These are phyloP conservation scores for Fusarium chlamydosporum DNA, from an alignment of 2,329 filamentous ascomycete species.

Conservation along the genomic window DNA sequence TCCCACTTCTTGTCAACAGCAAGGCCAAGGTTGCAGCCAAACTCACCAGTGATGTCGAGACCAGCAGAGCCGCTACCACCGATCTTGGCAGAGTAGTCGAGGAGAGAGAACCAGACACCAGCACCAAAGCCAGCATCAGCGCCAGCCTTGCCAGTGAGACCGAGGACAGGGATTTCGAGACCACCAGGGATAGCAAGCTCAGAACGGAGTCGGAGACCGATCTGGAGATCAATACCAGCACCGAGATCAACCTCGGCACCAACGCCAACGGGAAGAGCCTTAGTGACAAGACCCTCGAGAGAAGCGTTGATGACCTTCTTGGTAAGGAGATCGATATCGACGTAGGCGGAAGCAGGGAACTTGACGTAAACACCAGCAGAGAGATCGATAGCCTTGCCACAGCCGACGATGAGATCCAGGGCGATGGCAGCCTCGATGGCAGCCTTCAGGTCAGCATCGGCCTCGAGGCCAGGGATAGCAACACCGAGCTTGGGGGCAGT, in stretches of 20 bases:
- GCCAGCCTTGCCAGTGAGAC: conserved; percentile 54
- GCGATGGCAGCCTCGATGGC: conserved; percentile 64
- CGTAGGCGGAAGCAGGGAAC: conserved; percentile 61
- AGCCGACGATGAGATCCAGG: conserved; percentile 66
- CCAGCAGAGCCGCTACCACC: conserved; percentile 56
- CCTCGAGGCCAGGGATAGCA: conserved; percentile 58
- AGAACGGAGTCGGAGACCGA: conserved; percentile 65
- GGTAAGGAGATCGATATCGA: conserved; percentile 60
- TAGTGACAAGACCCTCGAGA: conserved; percentile 55
- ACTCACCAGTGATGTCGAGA: conserved; percentile 46
- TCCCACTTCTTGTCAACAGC: conserved; percentile 42
- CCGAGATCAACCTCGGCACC: conserved; percentile 52
- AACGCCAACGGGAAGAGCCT: conserved; percentile 49
- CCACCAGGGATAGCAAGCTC: conserved; percentile 60
- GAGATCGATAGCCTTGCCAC: conserved; percentile 64
- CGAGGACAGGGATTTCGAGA: conserved; percentile 45
- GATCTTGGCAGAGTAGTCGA: conserved; percentile 64
- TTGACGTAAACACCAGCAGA: conserved; percentile 63
- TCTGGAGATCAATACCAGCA: conserved; percentile 62
- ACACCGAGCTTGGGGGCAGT: conserved; percentile 56
- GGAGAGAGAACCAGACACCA: conserved; percentile 65
- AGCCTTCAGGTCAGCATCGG: conserved; percentile 60
- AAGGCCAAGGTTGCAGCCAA: conserved; percentile 45
- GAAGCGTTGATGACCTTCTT: conserved; percentile 58
- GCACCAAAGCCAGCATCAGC: conserved; percentile 57